Base-by-base conservation (phyloP, 2,329 filamentous ascomycete species). In the Aspergillus puulaauensis region DNA sequence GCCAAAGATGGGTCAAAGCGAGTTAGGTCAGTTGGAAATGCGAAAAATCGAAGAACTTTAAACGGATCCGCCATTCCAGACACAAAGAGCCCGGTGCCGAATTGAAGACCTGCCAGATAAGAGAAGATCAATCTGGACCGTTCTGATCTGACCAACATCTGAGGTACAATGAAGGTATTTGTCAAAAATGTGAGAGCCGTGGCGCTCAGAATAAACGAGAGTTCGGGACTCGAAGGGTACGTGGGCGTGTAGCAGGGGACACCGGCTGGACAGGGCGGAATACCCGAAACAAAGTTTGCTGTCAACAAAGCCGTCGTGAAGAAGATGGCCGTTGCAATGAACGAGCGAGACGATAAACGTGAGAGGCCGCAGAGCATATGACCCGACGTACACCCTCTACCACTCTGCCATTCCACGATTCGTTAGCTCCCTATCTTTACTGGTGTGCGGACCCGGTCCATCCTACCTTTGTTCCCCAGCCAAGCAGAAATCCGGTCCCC, bases 291-390 rank as follows among this genome's bases (percentile, higher is more conserved):
- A 14, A 74, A 64, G 39, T 76, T 77, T 6, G 77, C 75, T 1
- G 77, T 78, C 39, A 77, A 64, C n/a, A 82, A 60, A 11, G 75
- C 76, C 0, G 74, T 70, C 9, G 68, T 69, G 68, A 79, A 80
- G 69, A 80, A 80, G 23, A 75, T 66, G 12, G 70, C 71, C 1
- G 77, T 79, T 46, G 81, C 80, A 54, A 79, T 73, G 5, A 80
- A 60, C 14, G 81, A 83, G 48, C 80, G 77, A n/a, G 74, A 71
- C 14, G 78, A 82, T 24, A 81, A 71, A 41, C 80, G 75, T 5
- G 79, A 75, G 4, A 83, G 64, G 2, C 82, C 82, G 59, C 81
- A 83, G 33, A 84, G 77, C 78, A 83, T 82, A 63, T 84, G 81
- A 52, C 81, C 81, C 2, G 81, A 83, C 9, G 81, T 83, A 63